phyloP scores from a whole-genome alignment of 805 yeast genomes.

The Teunomyces atbi region DNA sequence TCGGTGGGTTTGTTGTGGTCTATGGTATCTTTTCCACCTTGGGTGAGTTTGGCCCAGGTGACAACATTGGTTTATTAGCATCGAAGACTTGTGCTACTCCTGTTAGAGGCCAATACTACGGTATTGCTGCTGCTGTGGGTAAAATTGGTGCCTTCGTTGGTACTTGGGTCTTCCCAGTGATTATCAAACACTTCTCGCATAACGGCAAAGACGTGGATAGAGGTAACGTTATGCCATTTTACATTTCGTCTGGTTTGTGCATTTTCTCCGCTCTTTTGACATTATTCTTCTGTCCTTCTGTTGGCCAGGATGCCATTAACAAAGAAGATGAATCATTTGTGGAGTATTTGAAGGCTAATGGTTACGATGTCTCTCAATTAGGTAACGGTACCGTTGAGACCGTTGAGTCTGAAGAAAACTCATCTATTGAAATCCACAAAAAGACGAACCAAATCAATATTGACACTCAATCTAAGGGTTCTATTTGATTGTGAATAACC shows the following conservation, averaged over 20 bases:
- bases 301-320: conserved; percentile 79
- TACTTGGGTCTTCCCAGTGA: conserved; percentile 81
- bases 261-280: conserved; percentile 68
- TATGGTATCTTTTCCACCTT: conserved; percentile 84
- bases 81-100: conserved; percentile 85
- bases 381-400: conserved; percentile 32
- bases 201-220: conserved; percentile 49
- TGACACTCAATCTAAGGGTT: conserved; percentile 8
- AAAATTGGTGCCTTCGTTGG: conserved; percentile 93
- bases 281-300: conserved; percentile 69
- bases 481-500: neutral
- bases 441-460: conserved; percentile 5
- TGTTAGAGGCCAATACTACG: conserved; percentile 87
- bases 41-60: conserved; percentile 96
- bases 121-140: conserved; percentile 88
- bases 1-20: conserved; percentile 79
- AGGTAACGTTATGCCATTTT: conserved; percentile 78
- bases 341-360: conserved; percentile 62
- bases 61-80: conserved; percentile 84
- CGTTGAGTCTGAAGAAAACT: conserved; percentile 3
- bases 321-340: conserved; percentile 74
- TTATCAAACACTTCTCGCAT: conserved; percentile 49
- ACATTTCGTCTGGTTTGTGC: conserved; percentile 76
- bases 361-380: conserved; percentile 65
- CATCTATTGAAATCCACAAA: neutral